Conservation (phyloP, 805 yeast genomes). For the Komagataella mondaviorum region DNA sequence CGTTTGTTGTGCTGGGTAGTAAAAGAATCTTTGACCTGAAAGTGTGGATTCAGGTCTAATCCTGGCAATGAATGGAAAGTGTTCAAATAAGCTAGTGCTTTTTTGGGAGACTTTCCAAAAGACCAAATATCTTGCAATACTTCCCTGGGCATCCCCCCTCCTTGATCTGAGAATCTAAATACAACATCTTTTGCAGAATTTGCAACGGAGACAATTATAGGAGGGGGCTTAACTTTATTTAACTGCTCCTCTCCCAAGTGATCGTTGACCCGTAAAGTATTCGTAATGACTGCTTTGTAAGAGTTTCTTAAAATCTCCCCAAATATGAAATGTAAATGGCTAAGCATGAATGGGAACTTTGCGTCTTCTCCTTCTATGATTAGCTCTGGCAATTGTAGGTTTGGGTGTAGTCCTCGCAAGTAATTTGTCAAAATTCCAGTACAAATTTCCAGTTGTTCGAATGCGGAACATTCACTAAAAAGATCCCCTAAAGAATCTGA, state of each 20-base stretch:
- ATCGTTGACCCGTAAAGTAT: conserved; percentile 18
- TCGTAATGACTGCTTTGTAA: conserved; percentile 62
- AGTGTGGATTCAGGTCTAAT: conserved; percentile 22
- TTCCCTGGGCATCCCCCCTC: conserved; percentile 69
- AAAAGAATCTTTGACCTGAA: conserved; percentile 9
- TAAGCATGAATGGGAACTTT: conserved; percentile 69
- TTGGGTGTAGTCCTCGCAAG: conserved; percentile 39
- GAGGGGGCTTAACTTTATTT: conserved; percentile 31
- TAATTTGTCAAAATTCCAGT: conserved; percentile 35
- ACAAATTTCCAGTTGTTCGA: conserved; percentile 47
- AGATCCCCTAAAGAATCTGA: conserved; percentile 61
- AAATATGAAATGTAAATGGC: conserved; percentile 74
- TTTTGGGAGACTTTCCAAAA: conserved; percentile 58
- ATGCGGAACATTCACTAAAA: conserved; percentile 65
- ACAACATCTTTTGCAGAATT: conserved; percentile 53
- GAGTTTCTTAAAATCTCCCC: conserved; percentile 85
- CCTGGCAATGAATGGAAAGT: conserved; percentile 67
- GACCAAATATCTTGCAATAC: conserved; percentile 68
- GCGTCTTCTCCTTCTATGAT: conserved; percentile 66
- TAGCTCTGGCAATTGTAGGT: conserved; percentile 55
- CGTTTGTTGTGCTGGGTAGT: not conserved
- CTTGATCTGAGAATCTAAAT: conserved; percentile 76
- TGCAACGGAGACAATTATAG: conserved; percentile 66
- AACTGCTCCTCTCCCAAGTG: conserved; percentile 6
- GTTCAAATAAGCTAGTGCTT: conserved; percentile 43